Base-by-base conservation (phyloP, 1,139 yeast genomes). In the Sugiyamaella neomexicana region DNA sequence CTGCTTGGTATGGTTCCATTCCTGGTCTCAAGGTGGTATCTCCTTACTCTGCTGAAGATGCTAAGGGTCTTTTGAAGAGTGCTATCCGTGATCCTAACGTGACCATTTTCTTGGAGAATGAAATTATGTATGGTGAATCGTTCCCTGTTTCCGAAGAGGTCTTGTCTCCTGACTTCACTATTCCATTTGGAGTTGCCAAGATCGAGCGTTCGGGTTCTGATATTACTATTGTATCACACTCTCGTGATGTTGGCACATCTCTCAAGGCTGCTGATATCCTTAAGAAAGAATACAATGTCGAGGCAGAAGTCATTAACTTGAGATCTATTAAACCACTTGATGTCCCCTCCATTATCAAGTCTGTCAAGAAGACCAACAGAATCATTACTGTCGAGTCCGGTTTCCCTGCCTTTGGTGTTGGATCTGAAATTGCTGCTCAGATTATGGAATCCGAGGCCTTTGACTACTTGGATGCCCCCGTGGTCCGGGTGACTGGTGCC, bases 31-130 rank as follows among this genome's bases (percentile, higher is more conserved):
- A 95, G 80, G 99, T 93, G 48, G 76, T 93, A 51, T 89, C 96
- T 54, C 99, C 99, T 55, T 93, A 85, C 78, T 85, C 95, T 55
- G 89, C 98, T 53, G 97, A 88, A 76, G 99, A 93, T 76, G 88
- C 90, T 73, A 89, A 89, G 77, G 99, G 99, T 69, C 81, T 93
- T 73, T 76, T 91, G 68, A 95, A 95, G 78, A 95, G 97, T 59
- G 89, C 99, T 54, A 86, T 93, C 69, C 86, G 99, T 76, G 99
- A 93, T 75, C 99, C 99, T 65, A 93, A 93, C 79, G 99, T 98
- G 48, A 96, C 91, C 58, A 86, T 95, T 56, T 86, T 93, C 75
- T 82, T 93, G 72, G 99, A 93, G 78, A 93, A 93, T 75, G 99
- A 93, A 79, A 81, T 93, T 68, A 76, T 90, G 65, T 93, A 93